Conservation (phyloP, 1,139 yeast genomes). For the Keqinozyma sinolaborantium region DNA sequence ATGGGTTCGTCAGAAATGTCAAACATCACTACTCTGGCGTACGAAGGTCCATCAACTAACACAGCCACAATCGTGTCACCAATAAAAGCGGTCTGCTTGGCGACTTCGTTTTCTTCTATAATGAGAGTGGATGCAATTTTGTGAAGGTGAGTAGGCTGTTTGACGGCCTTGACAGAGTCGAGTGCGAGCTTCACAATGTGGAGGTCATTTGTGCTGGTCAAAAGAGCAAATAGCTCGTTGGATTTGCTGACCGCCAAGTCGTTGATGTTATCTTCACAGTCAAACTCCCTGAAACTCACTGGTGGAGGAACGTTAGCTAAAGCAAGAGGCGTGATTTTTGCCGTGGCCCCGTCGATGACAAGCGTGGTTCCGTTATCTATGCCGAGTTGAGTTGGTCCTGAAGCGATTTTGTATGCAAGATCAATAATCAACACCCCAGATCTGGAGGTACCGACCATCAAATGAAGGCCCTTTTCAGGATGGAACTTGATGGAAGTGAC, state of each 20-base stretch:
- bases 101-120: slow-evolving; percentile 37
- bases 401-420: slow-evolving; percentile 58
- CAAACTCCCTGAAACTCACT: slow-evolving; percentile 66
- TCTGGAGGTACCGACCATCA: slow-evolving; percentile 57
- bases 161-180: slow-evolving; percentile 18
- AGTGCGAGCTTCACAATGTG: slow-evolving; percentile 21
- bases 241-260: slow-evolving; percentile 63
- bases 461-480: slow-evolving; percentile 79
- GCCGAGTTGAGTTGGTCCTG: slow-evolving; percentile 70
- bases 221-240: slow-evolving; percentile 58
- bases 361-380: slow-evolving; percentile 73
- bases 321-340: slow-evolving; percentile 77
- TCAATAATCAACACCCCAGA: slow-evolving; percentile 59
- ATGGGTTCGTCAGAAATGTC: slow-evolving; percentile 44
- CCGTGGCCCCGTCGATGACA: slow-evolving; percentile 76
- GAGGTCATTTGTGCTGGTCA: slow-evolving; percentile 39
- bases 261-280: slow-evolving; percentile 46
- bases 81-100: slow-evolving; percentile 65
- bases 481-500: slow-evolving; percentile 71
- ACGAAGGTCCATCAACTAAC: slow-evolving; percentile 47
- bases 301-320: slow-evolving; percentile 97
- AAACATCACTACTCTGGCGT: slow-evolving; percentile 49
- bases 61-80: slow-evolving; percentile 50
- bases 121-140: slow-evolving; percentile 23
- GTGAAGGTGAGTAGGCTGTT: slow-evolving; percentile 42